Evolutionary conservation across 2,329 filamentous ascomycete species (phyloP), one percentile per base, ranked within the genome.

Genomic region (Aureobasidium mangrovei): DNA sequence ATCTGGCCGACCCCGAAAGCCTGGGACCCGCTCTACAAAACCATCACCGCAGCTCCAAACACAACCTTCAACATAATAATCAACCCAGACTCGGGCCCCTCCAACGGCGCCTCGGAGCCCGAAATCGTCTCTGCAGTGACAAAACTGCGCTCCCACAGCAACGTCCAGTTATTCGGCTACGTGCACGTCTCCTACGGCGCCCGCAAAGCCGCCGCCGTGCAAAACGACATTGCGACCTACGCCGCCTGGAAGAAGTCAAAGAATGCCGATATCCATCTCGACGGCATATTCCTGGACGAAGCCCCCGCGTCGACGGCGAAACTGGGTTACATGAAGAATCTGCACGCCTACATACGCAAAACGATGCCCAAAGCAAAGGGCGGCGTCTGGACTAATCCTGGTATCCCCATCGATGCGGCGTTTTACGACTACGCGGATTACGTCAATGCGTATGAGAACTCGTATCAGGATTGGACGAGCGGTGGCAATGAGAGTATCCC

Each of bases 51-150:
- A n/a, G 52, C 64, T 42, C 64, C 63, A 28, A 53, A 59, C 33
- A 59, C 63, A 24, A 60, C 59, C 12, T 67, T 67, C 59, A 59
- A 62, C 38, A 59, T 61, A 28, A 59, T 67, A 54, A 58, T 66
- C 54, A 67, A 67, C 44, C 63, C 63, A 2, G 44, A 59, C 56
- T 59, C 44, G 18, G 64, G 65, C 3, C 56, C 65, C 7, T 61
- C 59, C 18, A 36, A 57, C 31, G 47, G 45, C 10, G 31, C 44
- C 10, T 36, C 63, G 7, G 56, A 64, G 46, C 54, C 57, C 28
- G 59, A 60, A 24, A 63, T 65, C 53, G 54, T 63, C 33, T 59
- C 59, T 40, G 60, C 61, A 49, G 55, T 66, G 24, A 57, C 60
- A 3, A 59, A 56, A 6, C 59, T 65, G 29, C 65, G 65, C 56